Evolutionary conservation across 2,329 filamentous ascomycete genomes (phyloP).

Genomic region (Thelonectria blattea): DNA sequence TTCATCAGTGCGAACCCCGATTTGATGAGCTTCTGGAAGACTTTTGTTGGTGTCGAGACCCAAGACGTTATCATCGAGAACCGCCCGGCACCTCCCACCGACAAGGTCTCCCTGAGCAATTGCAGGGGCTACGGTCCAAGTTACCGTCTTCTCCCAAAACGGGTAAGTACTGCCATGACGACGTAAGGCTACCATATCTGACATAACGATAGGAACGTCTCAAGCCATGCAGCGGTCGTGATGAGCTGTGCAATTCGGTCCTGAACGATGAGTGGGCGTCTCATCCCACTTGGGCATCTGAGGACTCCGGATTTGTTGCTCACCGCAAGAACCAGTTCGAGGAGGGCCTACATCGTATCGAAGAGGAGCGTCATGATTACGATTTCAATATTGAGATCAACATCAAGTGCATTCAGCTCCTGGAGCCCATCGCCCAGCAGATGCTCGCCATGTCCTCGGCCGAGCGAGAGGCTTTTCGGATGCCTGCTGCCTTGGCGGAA

Average conservation of each 20-base stretch:
- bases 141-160: constrained; percentile 88
- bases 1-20: constrained; percentile 92
- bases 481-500: constrained; percentile 84
- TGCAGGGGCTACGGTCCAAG: constrained; percentile 95
- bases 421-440: constrained; percentile 92
- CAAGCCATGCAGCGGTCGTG: constrained; percentile 90
- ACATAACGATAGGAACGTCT: constrained; percentile 69
- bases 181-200: constrained; percentile 10
- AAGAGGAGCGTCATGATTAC: constrained; percentile 98
- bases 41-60: constrained; percentile 79
- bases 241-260: constrained; percentile 91
- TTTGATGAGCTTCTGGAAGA: constrained; percentile 86
- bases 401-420: constrained; percentile 90
- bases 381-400: constrained; percentile 98
- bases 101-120: constrained; percentile 90
- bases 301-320: constrained; percentile 96
- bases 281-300: constrained; percentile 97
- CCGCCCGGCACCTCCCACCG: constrained; percentile 74
- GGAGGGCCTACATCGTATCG: constrained; percentile 92
- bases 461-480: constrained; percentile 76
- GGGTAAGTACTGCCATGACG: constrained; percentile 52
- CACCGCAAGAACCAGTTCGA: constrained; percentile 97
- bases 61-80: constrained; percentile 82
- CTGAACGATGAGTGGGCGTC: constrained; percentile 99
- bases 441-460: constrained; percentile 78